A percentile compares a stretch with the other conserved stretches of the same genome.
phyloP scores from a whole-genome alignment of 1,284 basidiomycete genomes.

The Naganishia sp. region DNA sequence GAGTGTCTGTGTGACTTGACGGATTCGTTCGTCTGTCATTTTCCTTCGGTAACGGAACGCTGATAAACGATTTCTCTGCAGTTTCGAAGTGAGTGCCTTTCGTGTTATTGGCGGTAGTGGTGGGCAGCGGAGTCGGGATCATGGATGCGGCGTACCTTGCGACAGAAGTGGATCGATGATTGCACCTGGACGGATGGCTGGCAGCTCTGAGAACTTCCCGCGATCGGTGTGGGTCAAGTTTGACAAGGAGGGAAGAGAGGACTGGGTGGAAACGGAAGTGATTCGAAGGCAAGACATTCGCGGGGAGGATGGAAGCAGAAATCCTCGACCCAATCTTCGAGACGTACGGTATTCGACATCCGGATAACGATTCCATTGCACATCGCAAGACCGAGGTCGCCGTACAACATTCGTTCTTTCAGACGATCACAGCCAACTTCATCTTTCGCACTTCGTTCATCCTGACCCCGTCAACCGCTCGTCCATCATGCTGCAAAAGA shows the following conservation, averaged over 20 bases:
- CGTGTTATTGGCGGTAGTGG: conserved; percentile 1
- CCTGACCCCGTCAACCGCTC: background rate
- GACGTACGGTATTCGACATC: too few relatives aligned
- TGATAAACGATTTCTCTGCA: conserved; percentile 1
- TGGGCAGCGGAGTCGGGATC: background rate
- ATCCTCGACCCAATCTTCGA: too few relatives aligned
- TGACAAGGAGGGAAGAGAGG: background rate
- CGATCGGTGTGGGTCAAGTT: background rate
- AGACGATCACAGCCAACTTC: background rate
- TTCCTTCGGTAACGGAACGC: background rate
- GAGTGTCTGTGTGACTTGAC: background rate
- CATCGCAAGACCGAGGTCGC: too few relatives aligned
- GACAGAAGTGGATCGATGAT: background rate
- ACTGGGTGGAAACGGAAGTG: background rate
- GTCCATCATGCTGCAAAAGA: background rate
- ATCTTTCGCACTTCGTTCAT: too few relatives aligned
- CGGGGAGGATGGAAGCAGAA: too few relatives aligned
- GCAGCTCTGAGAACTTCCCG: background rate
- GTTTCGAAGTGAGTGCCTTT: conserved; percentile 27
- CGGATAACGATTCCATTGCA: too few relatives aligned
- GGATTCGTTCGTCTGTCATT: conserved; percentile 10
- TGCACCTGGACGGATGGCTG: background rate
- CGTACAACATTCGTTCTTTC: background rate
- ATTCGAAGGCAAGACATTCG: too few relatives aligned
- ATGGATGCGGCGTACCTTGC: too few relatives aligned